These are phyloP conservation scores for Brassica cretica DNA, from an alignment of 345 rosid genomes.

Conservation along the genomic window DNA sequence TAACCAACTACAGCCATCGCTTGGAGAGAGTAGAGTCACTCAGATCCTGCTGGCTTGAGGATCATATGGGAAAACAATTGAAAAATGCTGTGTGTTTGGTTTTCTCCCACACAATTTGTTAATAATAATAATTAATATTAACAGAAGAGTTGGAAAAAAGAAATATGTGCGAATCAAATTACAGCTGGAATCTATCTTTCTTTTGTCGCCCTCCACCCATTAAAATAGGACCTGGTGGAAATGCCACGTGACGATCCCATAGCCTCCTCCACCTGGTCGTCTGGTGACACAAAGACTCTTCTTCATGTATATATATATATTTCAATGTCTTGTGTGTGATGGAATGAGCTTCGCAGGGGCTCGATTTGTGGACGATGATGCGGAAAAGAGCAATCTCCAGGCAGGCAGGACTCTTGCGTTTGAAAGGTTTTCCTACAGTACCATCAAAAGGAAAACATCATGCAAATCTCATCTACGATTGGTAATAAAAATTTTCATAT, in stretches of 20 bases:
- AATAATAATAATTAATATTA: neutral
- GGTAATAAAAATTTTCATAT: no score
- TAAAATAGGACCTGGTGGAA: neutral
- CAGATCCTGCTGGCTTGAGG: conserved; percentile 24
- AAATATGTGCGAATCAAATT: neutral
- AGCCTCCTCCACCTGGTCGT: neutral
- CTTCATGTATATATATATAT: no score
- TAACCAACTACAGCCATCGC: no score
- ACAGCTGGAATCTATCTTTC: neutral
- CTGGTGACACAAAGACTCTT: neutral
- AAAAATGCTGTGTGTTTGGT: neutral
- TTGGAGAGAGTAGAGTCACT: conserved; percentile 21
- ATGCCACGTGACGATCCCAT: neutral
- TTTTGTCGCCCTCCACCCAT: neutral
- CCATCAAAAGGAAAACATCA: neutral
- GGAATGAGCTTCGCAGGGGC: no score
- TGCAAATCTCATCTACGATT: no score
- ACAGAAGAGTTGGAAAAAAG: no score
- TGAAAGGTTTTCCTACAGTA: no score
- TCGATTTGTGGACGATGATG: neutral
- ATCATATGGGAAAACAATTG: neutral
- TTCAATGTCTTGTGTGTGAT: neutral
- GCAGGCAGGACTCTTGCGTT: no score
- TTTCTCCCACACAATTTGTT: neutral
- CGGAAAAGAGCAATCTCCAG: neutral